phyloP scores from a whole-genome alignment of 164 flowering plant genomes.

The Tinospora cordifolia region DNA sequence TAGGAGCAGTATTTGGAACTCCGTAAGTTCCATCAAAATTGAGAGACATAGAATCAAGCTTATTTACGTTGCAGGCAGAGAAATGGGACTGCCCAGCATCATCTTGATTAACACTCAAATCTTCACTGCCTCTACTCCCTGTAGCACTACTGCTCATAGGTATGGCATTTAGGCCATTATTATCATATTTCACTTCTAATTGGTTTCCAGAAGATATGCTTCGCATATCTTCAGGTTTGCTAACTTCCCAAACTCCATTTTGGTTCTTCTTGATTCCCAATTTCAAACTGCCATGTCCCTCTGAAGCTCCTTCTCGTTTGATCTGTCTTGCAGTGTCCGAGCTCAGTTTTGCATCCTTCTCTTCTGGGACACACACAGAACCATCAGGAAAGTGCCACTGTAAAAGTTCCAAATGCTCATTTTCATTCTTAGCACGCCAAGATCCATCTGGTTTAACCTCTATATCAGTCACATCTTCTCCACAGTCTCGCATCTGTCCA shows the following conservation, averaged over 20 bases:
- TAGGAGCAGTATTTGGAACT: conserved; percentile 32
- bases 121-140: conserved; percentile 84
- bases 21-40: conserved; percentile 42
- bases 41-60: conserved; percentile 57
- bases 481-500: conserved; percentile 61
- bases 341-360: conserved; percentile 33
- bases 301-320: conserved; percentile 67
- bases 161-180: conserved; percentile 34
- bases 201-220: conserved; percentile 37
- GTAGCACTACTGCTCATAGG: conserved; percentile 85
- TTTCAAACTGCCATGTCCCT: conserved; percentile 52
- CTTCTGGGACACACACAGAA: conserved; percentile 36
- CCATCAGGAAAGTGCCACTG: conserved; percentile 83
- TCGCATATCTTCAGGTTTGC: conserved; percentile 57
- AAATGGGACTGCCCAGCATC: conserved; percentile 57
- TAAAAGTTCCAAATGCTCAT: conserved; percentile 55
- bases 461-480: conserved; percentile 84
- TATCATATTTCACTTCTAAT: conserved; percentile 30
- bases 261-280: conserved; percentile 61
- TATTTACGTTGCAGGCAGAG: conserved; percentile 50
- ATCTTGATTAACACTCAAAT: conserved; percentile 81
- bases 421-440: conserved; percentile 83
- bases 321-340: conserved; percentile 38
- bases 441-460: conserved; percentile 95
- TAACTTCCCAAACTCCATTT: conserved; percentile 77